phyloP scores from a whole-genome alignment of 495 filamentous ascomycete species.

The Neurospora sp. region DNA sequence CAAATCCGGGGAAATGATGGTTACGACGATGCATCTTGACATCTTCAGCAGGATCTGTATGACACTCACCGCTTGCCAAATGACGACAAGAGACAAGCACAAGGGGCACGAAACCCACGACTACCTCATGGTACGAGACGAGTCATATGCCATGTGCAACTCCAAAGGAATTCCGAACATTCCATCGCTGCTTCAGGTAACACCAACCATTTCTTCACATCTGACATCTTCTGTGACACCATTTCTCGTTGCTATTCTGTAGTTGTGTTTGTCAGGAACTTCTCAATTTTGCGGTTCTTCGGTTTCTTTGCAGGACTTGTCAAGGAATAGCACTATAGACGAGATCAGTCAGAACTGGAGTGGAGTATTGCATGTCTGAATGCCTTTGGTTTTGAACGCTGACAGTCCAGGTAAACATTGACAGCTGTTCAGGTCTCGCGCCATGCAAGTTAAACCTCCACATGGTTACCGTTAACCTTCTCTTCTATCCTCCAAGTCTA shows the following conservation, averaged over 20 bases:
- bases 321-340: no score
- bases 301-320: background rate
- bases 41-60: background rate
- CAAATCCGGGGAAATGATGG: background rate
- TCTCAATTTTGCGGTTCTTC: background rate
- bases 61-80: background rate
- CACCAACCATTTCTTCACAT: background rate
- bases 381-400: no score
- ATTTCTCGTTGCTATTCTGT: background rate
- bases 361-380: no score
- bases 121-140: background rate
- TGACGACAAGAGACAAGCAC: background rate
- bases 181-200: background rate
- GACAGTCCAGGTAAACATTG: no score
- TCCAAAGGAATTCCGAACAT: background rate
- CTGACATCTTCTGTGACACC: background rate
- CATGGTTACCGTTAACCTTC: no score
- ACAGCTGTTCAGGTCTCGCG: background rate
- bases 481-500: no score
- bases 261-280: background rate
- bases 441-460: background rate
- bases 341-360: no score
- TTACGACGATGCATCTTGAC: background rate
- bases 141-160: background rate
- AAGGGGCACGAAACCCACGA: background rate